Evolutionary conservation across 805 yeast species (phyloP).

Genomic region (Nakazawaea ambrosiae): DNA sequence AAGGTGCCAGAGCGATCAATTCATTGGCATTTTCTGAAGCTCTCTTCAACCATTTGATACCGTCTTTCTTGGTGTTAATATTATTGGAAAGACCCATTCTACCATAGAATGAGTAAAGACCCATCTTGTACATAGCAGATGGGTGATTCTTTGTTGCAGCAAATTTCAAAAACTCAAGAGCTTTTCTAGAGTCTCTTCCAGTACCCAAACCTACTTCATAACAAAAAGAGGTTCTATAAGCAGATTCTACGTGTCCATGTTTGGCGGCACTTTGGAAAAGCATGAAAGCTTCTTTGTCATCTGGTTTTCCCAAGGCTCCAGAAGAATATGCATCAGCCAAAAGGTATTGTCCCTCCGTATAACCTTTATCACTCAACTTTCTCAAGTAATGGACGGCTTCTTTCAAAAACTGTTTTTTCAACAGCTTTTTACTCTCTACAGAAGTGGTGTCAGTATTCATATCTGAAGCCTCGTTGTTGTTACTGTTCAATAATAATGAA

Average conservation of each 20-base stretch:
- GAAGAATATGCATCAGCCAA: slow-evolving; percentile 86
- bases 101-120: slow-evolving; percentile 77
- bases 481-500: slow-evolving; percentile 14
- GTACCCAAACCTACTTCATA: slow-evolving; percentile 94
- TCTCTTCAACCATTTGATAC: slow-evolving; percentile 87
- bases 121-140: slow-evolving; percentile 93
- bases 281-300: slow-evolving; percentile 65
- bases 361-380: slow-evolving; percentile 71
- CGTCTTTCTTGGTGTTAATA: slow-evolving; percentile 68
- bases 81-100: slow-evolving; percentile 74
- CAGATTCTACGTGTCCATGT: slow-evolving; percentile 86
- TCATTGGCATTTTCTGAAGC: slow-evolving; percentile 83
- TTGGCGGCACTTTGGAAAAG: slow-evolving; percentile 88
- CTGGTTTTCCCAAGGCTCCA: slow-evolving; percentile 77
- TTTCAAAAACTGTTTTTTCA: slow-evolving; percentile 54
- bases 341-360: slow-evolving; percentile 84
- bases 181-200: slow-evolving; percentile 79
- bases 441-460: not conserved
- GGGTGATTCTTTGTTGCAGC: slow-evolving; percentile 93
- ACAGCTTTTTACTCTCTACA: slow-evolving; percentile 21
- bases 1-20: slow-evolving; percentile 88
- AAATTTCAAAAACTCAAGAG: slow-evolving; percentile 71
- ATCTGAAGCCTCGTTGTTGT: slow-evolving; percentile 3
- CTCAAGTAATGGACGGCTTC: slow-evolving; percentile 72
- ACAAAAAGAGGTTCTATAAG: slow-evolving; percentile 86